Evolutionary conservation across 2,329 filamentous ascomycete species (phyloP).

Genomic region (Xenoacremonium recifei): DNA sequence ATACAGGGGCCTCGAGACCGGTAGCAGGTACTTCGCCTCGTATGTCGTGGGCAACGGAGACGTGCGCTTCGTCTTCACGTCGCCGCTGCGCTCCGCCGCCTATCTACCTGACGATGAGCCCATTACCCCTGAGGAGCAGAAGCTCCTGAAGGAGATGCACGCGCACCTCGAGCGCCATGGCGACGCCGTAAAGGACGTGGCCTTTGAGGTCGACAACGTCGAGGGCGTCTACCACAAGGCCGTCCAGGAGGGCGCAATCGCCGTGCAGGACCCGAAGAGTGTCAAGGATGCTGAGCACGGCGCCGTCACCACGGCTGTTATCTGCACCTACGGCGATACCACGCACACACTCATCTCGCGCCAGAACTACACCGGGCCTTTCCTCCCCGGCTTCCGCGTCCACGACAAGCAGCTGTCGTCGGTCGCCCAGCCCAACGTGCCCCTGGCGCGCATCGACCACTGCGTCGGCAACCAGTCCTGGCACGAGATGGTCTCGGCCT

Average conservation of each 20-base stretch:
- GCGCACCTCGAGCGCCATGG: slow-evolving; percentile 82
- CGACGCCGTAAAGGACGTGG: slow-evolving; percentile 92
- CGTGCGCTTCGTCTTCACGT: slow-evolving; percentile 81
- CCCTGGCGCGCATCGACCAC: slow-evolving; percentile 81
- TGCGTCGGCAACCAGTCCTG: slow-evolving; percentile 97
- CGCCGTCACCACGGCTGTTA: slow-evolving; percentile 70
- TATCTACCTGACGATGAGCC: slow-evolving; percentile 58
- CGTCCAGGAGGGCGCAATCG: slow-evolving; percentile 59
- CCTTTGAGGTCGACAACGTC: slow-evolving; percentile 91
- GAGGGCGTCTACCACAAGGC: slow-evolving; percentile 76
- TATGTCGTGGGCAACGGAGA: slow-evolving; percentile 78
- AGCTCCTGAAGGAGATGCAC: slow-evolving; percentile 72
- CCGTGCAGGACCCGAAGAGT: slow-evolving; percentile 60
- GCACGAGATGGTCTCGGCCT: slow-evolving; percentile 75
- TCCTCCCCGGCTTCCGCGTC: slow-evolving; percentile 78
- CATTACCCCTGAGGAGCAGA: slow-evolving; percentile 62
- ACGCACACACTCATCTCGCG: slow-evolving; percentile 88
- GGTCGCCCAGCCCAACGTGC: slow-evolving; percentile 58
- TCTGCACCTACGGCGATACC: slow-evolving; percentile 91
- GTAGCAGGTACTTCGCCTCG: slow-evolving; percentile 75
- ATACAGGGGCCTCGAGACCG: slow-evolving; percentile 86
- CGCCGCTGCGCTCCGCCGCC: slow-evolving; percentile 65
- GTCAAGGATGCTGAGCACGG: slow-evolving; percentile 60
- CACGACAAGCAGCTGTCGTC: slow-evolving; percentile 40
- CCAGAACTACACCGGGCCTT: slow-evolving; percentile 66